Percentiles rank a stretch among this genome's conserved stretches.
phyloP scores from a whole-genome alignment of 2,329 filamentous ascomycete species.

The Fusarium fracticaudum region DNA sequence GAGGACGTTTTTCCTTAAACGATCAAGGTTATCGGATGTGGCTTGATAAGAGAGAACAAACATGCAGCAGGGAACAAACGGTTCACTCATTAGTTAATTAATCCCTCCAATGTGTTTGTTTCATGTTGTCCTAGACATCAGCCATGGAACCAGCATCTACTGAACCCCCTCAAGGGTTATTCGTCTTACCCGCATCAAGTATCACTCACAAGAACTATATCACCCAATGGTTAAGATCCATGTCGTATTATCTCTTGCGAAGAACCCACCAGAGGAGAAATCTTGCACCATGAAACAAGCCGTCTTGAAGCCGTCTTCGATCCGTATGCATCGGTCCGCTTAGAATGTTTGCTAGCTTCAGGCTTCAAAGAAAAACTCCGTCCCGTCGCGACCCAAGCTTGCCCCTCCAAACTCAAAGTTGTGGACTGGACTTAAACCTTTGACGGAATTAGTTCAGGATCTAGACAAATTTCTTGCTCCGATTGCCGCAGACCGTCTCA shows the following conservation, averaged over 20 bases:
- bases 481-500: constrained; percentile 2
- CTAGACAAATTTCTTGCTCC: neutral
- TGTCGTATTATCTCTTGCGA: neutral
- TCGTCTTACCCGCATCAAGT: constrained; percentile 1
- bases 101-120: constrained; percentile 7
- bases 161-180: constrained; percentile 4
- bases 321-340: constrained; percentile 25
- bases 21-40: constrained; percentile 11
- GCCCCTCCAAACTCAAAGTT: constrained; percentile 3
- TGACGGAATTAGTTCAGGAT: constrained; percentile 27
- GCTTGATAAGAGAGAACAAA: constrained; percentile 16
- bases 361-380: constrained; percentile 19
- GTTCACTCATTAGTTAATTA: neutral
- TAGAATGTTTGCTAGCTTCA: constrained; percentile 25
- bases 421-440: neutral
- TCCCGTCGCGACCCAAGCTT: constrained; percentile 8
- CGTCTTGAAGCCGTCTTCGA: constrained; percentile 10
- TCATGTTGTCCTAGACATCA: constrained; percentile 15
- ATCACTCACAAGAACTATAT: constrained; percentile 11
- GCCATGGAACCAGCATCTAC: constrained; percentile 12
- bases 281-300: constrained; percentile 21
- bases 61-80: neutral
- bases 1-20: neutral
- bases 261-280: neutral
- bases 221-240: neutral